These are phyloP conservation scores for Paraconiothyrium sp. DNA, from an alignment of 2,329 filamentous ascomycete species.

Conservation along the genomic window DNA sequence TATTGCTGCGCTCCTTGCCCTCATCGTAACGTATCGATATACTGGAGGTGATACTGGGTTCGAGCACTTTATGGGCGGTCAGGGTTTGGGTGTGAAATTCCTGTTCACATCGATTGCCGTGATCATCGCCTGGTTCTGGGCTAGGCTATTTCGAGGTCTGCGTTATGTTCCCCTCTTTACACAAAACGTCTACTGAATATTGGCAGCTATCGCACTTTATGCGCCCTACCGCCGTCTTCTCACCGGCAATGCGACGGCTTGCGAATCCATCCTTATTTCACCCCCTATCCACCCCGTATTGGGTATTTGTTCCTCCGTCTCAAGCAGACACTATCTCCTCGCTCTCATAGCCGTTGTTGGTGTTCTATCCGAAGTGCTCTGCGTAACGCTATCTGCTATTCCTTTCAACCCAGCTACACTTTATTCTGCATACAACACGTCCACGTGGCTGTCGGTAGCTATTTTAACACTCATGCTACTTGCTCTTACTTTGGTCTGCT, in stretches of 20 bases:
- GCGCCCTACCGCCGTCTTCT: conserved; percentile 17
- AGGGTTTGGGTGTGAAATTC: conserved; percentile 20
- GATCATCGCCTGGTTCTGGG: conserved; percentile 16
- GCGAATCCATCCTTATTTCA: conserved; percentile 18
- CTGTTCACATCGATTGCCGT: conserved; percentile 18
- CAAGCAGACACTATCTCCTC: neutral
- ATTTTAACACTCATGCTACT: conserved; percentile 15
- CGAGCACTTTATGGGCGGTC: conserved; percentile 21
- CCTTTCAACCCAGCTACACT: conserved; percentile 18
- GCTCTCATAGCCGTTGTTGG: conserved; percentile 10
- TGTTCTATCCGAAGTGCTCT: conserved; percentile 16
- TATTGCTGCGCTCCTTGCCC: neutral
- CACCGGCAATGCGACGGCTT: conserved; percentile 5
- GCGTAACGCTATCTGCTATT: conserved; percentile 18
- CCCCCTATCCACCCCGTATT: conserved; percentile 4
- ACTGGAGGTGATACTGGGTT: conserved; percentile 18
- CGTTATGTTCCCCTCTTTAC: neutral
- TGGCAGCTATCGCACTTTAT: conserved; percentile 15
- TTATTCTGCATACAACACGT: conserved; percentile 16
- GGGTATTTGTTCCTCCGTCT: conserved; percentile 6
- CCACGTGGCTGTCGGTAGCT: conserved; percentile 17
- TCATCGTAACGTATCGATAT: conserved; percentile 15
- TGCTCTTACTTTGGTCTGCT: conserved; percentile 14
- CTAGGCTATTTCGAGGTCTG: conserved; percentile 15
- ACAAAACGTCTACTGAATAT: neutral